A percentile compares a stretch with the other conserved stretches of the same genome.
Evolutionary conservation across 176 grass and related monocot genomes (phyloP).

Genomic region (Otatea glauca): DNA sequence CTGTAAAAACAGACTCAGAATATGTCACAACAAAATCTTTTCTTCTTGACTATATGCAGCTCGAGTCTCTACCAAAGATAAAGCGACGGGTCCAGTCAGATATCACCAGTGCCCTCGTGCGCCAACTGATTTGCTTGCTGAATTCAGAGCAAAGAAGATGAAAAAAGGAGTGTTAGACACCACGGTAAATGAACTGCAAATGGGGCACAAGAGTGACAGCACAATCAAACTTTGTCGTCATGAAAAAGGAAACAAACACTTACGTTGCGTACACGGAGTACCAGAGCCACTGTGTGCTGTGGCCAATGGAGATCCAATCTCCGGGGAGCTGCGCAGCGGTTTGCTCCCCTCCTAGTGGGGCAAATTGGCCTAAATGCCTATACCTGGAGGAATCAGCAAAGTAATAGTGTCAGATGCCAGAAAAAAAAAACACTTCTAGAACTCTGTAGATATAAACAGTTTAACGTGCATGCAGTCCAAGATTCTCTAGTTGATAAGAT

Average conservation of each 20-base stretch:
- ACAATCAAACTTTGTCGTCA: neutral
- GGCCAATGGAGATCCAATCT: slow-evolving; percentile 97
- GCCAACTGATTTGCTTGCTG: slow-evolving; percentile 98
- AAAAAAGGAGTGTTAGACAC: slow-evolving; percentile 10
- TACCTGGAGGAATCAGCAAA: slow-evolving; percentile 57
- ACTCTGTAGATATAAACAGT: neutral
- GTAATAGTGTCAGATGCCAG: slow-evolving; percentile 40
- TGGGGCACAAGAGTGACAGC: slow-evolving; percentile 23
- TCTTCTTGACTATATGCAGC: slow-evolving; percentile 69
- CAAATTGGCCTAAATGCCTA: slow-evolving; percentile 93
- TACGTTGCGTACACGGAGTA: slow-evolving; percentile 93
- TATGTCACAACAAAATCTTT: slow-evolving; percentile 43
- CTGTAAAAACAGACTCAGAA: slow-evolving; percentile 36
- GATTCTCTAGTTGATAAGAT: neutral
- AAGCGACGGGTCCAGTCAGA: slow-evolving; percentile 81
- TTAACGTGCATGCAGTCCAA: neutral
- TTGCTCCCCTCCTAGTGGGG: slow-evolving; percentile 92
- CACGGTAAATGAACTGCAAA: neutral
- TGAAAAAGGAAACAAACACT: slow-evolving; percentile 23
- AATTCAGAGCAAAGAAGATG: slow-evolving; percentile 23
- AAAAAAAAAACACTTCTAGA: neutral
- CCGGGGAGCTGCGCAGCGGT: slow-evolving; percentile 87
- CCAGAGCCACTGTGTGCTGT: slow-evolving; percentile 95
- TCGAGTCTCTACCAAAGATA: slow-evolving; percentile 95
- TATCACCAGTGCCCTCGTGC: slow-evolving; percentile 82